Conservation (phyloP, 1,139 yeast genomes). For the Saccharomyces hybrid region DNA sequence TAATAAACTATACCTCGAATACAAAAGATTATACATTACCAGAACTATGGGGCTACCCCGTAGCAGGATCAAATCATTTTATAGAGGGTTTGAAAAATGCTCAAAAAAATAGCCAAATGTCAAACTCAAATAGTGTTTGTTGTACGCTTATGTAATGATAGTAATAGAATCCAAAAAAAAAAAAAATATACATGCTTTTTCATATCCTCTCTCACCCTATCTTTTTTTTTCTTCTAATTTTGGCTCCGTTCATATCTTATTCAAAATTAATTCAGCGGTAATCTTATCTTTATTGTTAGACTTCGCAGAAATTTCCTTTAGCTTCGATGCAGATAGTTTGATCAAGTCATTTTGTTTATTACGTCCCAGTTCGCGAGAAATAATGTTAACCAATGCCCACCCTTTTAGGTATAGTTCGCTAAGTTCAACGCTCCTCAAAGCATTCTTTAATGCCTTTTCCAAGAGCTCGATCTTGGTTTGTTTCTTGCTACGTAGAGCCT, state of each 20-base stretch:
- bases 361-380: conserved; percentile 31
- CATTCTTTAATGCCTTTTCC: conserved; percentile 45
- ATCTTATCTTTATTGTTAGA: conserved; percentile 29
- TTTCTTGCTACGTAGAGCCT: conserved; percentile 12
- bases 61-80: conserved; percentile 44
- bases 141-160: conserved; percentile 7
- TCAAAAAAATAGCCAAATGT: conserved; percentile 1
- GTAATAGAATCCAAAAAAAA: neutral
- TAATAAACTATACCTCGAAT: conserved; percentile 39
- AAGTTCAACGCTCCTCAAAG: conserved; percentile 65
- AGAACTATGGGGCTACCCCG: conserved; percentile 43
- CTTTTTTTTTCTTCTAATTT: neutral
- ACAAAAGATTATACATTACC: conserved; percentile 50
- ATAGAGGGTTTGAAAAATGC: conserved; percentile 12
- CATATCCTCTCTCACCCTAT: neutral
- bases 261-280: conserved; percentile 9
- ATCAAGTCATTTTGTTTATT: conserved; percentile 27
- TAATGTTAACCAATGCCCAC: conserved; percentile 64
- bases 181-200: neutral
- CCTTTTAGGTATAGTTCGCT: conserved; percentile 62
- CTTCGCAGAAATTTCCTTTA: conserved; percentile 31
- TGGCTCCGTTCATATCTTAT: conserved; percentile 2
- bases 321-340: conserved; percentile 32
- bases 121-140: conserved; percentile 6
- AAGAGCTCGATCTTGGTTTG: conserved; percentile 14